phyloP scores from a whole-genome alignment of 768 basidiomycete genomes.

The Fibroporia radiculosa region DNA sequence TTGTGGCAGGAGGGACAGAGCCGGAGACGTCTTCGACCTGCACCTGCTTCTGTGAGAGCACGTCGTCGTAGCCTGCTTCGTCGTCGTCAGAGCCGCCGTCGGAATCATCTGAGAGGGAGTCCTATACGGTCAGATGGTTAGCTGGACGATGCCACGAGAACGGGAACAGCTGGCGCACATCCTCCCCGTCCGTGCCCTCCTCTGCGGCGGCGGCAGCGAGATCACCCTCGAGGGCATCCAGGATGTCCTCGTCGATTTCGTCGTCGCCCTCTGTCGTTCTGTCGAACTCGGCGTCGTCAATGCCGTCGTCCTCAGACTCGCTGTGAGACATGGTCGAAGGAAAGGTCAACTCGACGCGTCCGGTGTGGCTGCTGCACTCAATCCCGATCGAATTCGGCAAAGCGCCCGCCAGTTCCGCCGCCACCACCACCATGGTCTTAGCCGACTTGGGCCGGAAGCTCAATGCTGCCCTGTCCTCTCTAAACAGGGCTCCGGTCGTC shows the following conservation, averaged over 20 bases:
- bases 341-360: too few relatives aligned
- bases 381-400: too few relatives aligned
- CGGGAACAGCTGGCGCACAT: slow-evolving; percentile 36
- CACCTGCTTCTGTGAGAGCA: slow-evolving; percentile 36
- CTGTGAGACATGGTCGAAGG: slow-evolving; percentile 37
- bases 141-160: slow-evolving; percentile 2
- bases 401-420: too few relatives aligned
- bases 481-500: slow-evolving; percentile 78
- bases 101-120: slow-evolving; percentile 53
- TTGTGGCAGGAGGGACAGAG: slow-evolving; percentile 3
- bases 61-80: slow-evolving; percentile 29
- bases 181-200: slow-evolving; percentile 63
- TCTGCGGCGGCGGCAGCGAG: slow-evolving; percentile 32
- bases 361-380: too few relatives aligned
- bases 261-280: slow-evolving; percentile 39
- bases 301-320: slow-evolving; percentile 58
- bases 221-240: slow-evolving; percentile 48
- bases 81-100: slow-evolving; percentile 41
- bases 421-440: slow-evolving; percentile 68
- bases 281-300: slow-evolving; percentile 55
- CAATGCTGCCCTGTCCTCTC: slow-evolving; percentile 86
- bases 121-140: slow-evolving; percentile 26
- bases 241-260: slow-evolving; percentile 53
- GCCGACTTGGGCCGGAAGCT: slow-evolving; percentile 91
- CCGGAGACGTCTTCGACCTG: background rate